Evolutionary conservation across 2,329 filamentous ascomycete genomes (phyloP).

Genomic region (Calonectria ilicicola): DNA sequence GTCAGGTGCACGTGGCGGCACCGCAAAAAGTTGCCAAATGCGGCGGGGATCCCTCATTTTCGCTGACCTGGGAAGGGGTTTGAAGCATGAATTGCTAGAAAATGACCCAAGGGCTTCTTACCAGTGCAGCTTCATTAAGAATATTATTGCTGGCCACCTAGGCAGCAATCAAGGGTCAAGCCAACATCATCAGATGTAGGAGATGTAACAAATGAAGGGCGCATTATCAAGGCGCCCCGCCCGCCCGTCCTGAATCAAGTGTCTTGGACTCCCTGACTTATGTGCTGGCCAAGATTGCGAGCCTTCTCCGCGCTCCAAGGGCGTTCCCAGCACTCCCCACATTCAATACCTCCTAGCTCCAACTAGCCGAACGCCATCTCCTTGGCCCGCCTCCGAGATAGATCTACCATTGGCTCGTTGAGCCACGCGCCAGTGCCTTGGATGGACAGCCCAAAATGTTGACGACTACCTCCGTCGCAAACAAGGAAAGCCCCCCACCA

Average conservation of each 20-base stretch:
- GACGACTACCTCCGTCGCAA: slow-evolving; percentile 6
- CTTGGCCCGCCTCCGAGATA: neutral
- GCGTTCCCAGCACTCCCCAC: slow-evolving; percentile 15
- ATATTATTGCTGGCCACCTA: neutral
- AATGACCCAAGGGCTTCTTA: too few relatives aligned
- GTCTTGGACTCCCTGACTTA: slow-evolving; percentile 16
- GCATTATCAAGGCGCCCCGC: neutral
- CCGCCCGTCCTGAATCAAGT: slow-evolving; percentile 19
- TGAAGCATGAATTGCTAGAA: neutral
- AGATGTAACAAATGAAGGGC: neutral
- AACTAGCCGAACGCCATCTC: slow-evolving; percentile 20
- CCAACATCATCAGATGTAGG: neutral
- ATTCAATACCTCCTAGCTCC: neutral
- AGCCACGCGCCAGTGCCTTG: neutral
- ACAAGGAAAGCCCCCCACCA: slow-evolving; percentile 7
- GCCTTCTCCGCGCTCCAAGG: slow-evolving; percentile 11
- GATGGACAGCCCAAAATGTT: neutral
- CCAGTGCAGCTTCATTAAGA: neutral
- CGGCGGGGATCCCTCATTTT: neutral
- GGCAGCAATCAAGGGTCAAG: neutral
- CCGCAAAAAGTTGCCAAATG: neutral
- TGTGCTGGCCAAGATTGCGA: slow-evolving; percentile 10
- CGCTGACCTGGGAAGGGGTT: neutral
- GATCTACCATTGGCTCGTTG: slow-evolving; percentile 17
- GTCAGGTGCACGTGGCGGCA: neutral